These are phyloP conservation scores for Acanthamoeba sp. DNA, from an alignment of 208 protist species.

Conservation along the genomic window DNA sequence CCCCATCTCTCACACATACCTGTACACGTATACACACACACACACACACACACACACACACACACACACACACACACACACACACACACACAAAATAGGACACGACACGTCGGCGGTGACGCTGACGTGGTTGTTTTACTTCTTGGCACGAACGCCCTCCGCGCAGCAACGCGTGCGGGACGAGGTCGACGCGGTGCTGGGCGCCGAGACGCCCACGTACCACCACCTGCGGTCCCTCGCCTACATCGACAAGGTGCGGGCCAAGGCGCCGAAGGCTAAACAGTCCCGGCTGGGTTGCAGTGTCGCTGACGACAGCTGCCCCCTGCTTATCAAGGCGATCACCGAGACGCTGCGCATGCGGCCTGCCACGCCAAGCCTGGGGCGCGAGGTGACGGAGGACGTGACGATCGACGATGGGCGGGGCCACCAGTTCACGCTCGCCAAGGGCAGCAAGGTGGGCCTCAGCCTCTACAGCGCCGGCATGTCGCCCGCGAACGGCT, in stretches of 20 bases:
- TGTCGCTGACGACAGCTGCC: background rate
- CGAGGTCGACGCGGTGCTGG: background rate
- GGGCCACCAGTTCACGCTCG: background rate
- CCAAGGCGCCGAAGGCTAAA: background rate
- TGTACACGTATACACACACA: too few species aligned
- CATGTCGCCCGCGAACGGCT: background rate
- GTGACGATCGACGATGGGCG: background rate
- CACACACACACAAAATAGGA: background rate
- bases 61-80: background rate
- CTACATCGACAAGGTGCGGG: constrained; percentile 23
- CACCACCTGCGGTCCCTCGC: background rate
- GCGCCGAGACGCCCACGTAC: background rate
- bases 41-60: too few species aligned
- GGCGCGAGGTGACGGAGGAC: constrained; percentile 44
- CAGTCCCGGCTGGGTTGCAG: background rate
- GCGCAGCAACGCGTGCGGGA: background rate
- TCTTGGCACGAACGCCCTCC: background rate
- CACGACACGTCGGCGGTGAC: constrained; percentile 34
- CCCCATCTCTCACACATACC: too few species aligned
- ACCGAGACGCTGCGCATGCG: constrained; percentile 62
- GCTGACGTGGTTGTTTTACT: constrained; percentile 66
- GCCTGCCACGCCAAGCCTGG: constrained; percentile 12
- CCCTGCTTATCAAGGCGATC: background rate
- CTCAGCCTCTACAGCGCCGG: background rate
- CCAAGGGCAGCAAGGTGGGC: constrained; percentile 18